Evolutionary conservation across 495 filamentous ascomycete species (phyloP).

Genomic region (Polyplosphaeria fusca): DNA sequence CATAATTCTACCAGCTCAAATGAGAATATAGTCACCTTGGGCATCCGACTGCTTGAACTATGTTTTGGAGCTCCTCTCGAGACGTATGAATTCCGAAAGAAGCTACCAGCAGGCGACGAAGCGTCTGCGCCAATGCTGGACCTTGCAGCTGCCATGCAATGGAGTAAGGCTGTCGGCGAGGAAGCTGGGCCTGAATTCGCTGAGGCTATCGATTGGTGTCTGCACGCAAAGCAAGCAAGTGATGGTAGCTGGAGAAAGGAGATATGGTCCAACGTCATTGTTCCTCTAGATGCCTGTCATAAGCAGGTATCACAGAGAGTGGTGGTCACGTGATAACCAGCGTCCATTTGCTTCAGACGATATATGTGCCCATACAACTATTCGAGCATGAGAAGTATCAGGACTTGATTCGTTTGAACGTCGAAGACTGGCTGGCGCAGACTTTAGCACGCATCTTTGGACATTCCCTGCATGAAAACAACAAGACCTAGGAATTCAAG

Average conservation of each 20-base stretch:
- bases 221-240: slow-evolving; percentile 5
- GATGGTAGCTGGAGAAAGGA: not conserved
- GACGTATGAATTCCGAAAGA: slow-evolving; percentile 18
- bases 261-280: not conserved
- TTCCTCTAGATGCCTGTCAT: not conserved
- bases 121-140: slow-evolving; percentile 28
- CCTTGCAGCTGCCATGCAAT: slow-evolving; percentile 34
- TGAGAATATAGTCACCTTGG: slow-evolving; percentile 33
- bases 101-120: slow-evolving; percentile 9
- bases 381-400: no score
- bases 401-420: no score
- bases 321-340: no score
- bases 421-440: no score
- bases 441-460: no score
- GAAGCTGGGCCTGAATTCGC: slow-evolving; percentile 42
- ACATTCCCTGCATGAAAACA: no score
- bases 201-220: slow-evolving; percentile 42
- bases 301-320: not conserved
- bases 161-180: slow-evolving; percentile 34
- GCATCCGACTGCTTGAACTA: slow-evolving; percentile 44
- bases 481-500: no score
- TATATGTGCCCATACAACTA: no score
- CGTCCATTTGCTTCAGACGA: no score
- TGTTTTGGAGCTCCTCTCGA: slow-evolving; percentile 41
- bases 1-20: not conserved